A percentile compares a stretch with the other conserved stretches of the same genome.
Conservation (phyloP, 2,329 filamentous ascomycete species). For the Clathrospora elynae region DNA sequence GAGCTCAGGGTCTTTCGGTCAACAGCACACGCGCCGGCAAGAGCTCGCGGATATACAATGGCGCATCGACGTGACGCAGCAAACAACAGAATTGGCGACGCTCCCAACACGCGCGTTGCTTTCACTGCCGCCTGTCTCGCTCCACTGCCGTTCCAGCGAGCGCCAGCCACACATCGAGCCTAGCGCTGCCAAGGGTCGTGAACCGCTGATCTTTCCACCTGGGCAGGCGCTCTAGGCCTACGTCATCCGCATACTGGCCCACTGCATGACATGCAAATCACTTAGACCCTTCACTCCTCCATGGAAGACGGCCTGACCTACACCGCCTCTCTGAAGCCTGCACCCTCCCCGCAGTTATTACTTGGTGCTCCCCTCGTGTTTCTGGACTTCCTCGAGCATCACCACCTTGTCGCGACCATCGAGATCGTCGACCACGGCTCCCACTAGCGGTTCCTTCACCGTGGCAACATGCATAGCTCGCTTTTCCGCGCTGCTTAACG, state of each 20-base stretch:
- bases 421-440: constrained; percentile 2
- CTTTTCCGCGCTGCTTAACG: constrained; percentile 3
- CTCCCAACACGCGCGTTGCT: constrained; percentile 6
- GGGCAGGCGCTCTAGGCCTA: too few relatives aligned
- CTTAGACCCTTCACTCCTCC: constrained; percentile 12
- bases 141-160: constrained; percentile 11
- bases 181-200: constrained; percentile 10
- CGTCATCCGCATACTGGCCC: constrained; percentile 19
- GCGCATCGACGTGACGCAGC: background rate
- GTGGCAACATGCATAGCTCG: constrained; percentile 4
- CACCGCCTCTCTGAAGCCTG: constrained; percentile 18
- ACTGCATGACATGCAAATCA: constrained; percentile 26
- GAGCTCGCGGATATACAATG: background rate
- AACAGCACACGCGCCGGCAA: constrained; percentile 1
- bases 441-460: constrained; percentile 12
- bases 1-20: constrained; percentile 5
- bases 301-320: constrained; percentile 23
- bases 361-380: background rate
- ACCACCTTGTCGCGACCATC: background rate
- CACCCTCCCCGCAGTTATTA: constrained; percentile 3
- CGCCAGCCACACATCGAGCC: constrained; percentile 9
- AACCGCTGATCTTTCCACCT: constrained; percentile 7
- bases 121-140: constrained; percentile 5
- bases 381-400: constrained; percentile 1
- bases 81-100: background rate